Conservation (phyloP, 2,329 filamentous ascomycete species). For the Fusarium sp. region DNA sequence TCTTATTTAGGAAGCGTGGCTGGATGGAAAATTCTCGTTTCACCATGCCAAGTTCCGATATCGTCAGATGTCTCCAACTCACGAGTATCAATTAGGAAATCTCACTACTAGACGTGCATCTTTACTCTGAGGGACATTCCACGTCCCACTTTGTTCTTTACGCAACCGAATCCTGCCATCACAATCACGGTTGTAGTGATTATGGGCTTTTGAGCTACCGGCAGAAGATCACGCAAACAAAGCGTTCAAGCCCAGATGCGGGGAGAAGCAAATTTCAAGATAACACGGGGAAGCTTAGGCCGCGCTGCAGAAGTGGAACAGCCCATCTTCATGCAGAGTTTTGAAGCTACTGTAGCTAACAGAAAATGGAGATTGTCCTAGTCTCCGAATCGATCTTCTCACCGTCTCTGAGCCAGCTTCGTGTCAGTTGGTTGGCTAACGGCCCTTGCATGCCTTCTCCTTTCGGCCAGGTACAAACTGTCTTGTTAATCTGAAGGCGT, state of each 20-base stretch:
- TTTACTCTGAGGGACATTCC: constrained; percentile 23
- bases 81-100: constrained; percentile 23
- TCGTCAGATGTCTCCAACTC: constrained; percentile 16
- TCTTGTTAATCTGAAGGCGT: constrained; percentile 5
- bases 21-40: constrained; percentile 23
- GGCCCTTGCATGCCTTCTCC: constrained; percentile 35
- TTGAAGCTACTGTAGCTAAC: constrained; percentile 18
- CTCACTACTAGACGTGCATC: constrained; percentile 23
- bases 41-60: constrained; percentile 17
- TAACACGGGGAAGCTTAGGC: constrained; percentile 35
- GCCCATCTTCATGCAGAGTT: constrained; percentile 41
- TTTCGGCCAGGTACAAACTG: constrained; percentile 28
- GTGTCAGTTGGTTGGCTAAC: constrained; percentile 41
- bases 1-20: constrained; percentile 31
- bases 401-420: constrained; percentile 16
- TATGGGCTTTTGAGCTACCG: constrained; percentile 14
- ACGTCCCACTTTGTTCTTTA: constrained; percentile 17
- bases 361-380: constrained; percentile 33
- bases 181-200: constrained; percentile 9
- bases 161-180: not conserved
- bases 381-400: constrained; percentile 29
- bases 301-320: constrained; percentile 27
- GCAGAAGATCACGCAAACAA: constrained; percentile 20
- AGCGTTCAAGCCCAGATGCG: constrained; percentile 35
- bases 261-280: constrained; percentile 19